phyloP scores from a whole-genome alignment of 1,139 yeast species.

The Suhomyces anneliseae region DNA sequence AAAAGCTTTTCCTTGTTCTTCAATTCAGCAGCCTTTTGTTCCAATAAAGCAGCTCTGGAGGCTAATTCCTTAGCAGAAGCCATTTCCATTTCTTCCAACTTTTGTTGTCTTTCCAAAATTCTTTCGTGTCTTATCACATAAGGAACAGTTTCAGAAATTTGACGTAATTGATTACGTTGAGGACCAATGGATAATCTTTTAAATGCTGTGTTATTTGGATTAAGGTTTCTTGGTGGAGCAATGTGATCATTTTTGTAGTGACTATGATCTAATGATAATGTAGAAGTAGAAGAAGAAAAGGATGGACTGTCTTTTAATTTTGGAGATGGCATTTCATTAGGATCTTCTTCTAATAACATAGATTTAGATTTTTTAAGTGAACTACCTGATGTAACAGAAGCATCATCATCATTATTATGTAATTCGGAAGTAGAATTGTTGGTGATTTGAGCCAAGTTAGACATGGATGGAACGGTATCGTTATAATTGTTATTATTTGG shows the following conservation, averaged over 20 bases:
- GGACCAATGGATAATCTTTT: slow-evolving; percentile 59
- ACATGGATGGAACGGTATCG: slow-evolving; percentile 55
- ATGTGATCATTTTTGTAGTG: slow-evolving; percentile 24
- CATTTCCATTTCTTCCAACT: slow-evolving; percentile 74
- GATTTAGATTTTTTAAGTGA: slow-evolving; percentile 30
- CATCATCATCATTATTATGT: slow-evolving; percentile 14
- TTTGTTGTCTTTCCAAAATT: slow-evolving; percentile 70
- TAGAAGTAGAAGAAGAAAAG: slow-evolving; percentile 34
- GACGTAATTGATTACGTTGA: slow-evolving; percentile 68
- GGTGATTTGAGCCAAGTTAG: slow-evolving; percentile 63
- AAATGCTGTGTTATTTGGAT: slow-evolving; percentile 47
- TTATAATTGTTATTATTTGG: slow-evolving; percentile 7
- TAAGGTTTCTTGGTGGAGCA: slow-evolving; percentile 36
- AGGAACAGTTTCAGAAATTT: slow-evolving; percentile 79
- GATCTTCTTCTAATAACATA: slow-evolving; percentile 38
- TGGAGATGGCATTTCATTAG: slow-evolving; percentile 29
- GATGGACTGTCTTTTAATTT: slow-evolving; percentile 30
- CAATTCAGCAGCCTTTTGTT: slow-evolving; percentile 71
- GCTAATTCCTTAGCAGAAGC: slow-evolving; percentile 74
- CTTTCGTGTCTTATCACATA: slow-evolving; percentile 76
- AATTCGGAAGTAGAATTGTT: slow-evolving; percentile 14
- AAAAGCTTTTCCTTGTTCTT: slow-evolving; percentile 63
- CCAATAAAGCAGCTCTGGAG: slow-evolving; percentile 70
- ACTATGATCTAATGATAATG: slow-evolving; percentile 22
- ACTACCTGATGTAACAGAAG: slow-evolving; percentile 28